Conservation (phyloP, 1,284 basidiomycete species). For the Cryptococcus sp. region DNA sequence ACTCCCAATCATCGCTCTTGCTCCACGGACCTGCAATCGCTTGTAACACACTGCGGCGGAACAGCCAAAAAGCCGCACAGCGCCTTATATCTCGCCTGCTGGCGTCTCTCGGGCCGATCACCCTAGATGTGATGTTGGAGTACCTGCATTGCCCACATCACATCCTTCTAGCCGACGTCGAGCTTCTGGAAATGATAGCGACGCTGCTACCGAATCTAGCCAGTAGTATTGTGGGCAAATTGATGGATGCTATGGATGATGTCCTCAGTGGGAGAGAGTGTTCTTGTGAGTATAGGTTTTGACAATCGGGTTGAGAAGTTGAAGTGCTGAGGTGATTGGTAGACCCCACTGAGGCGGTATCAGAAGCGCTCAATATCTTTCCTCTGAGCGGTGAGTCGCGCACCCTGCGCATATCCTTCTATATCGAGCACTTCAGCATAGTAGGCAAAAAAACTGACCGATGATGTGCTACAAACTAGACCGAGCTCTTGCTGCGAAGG, state of each 20-base stretch:
- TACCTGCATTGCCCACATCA: slow-evolving; percentile 30
- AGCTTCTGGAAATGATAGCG: slow-evolving; percentile 35
- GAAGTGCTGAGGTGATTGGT: background rate
- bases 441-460: no score
- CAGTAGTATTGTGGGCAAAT: slow-evolving; percentile 27
- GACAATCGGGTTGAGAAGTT: background rate
- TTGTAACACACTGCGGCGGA: background rate
- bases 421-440: background rate
- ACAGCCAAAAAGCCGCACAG: slow-evolving; percentile 28
- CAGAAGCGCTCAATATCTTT: slow-evolving; percentile 35
- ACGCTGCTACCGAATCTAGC: slow-evolving; percentile 30
- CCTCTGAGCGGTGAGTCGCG: slow-evolving; percentile 34
- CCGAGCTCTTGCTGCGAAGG: slow-evolving; percentile 23
- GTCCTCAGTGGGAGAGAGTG: slow-evolving; percentile 13
- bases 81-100: slow-evolving; percentile 27
- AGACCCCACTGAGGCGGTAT: slow-evolving; percentile 23
- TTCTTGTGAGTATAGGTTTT: slow-evolving; percentile 1
- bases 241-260: slow-evolving; percentile 35
- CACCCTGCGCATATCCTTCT: background rate
- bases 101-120: slow-evolving; percentile 33
- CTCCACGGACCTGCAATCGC: no score
- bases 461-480: slow-evolving; percentile 14
- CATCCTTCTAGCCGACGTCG: slow-evolving; percentile 31
- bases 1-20: background rate
- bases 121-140: slow-evolving; percentile 30